These are phyloP conservation scores for Pyrenophora seminiperda DNA, from an alignment of 2,329 filamentous ascomycete species.

Conservation along the genomic window DNA sequence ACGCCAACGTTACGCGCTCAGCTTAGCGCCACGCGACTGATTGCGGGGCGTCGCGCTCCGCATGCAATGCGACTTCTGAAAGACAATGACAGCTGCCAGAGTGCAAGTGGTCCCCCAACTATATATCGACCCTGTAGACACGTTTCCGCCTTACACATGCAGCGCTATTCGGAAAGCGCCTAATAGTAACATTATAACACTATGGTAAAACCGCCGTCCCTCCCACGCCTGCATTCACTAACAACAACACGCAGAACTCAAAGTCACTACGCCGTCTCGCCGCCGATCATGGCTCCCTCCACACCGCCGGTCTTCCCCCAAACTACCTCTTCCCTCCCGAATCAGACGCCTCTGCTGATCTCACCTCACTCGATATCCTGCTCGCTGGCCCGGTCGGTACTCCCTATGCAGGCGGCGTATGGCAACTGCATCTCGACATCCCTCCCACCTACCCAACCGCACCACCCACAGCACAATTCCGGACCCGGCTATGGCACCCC, in stretches of 20 bases:
- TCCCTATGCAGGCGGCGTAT: slow-evolving; percentile 64
- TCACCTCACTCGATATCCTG: slow-evolving; percentile 63
- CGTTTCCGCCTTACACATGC: no score
- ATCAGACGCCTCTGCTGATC: slow-evolving; percentile 54
- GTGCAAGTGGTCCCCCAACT: not conserved
- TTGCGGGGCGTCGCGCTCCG: slow-evolving; percentile 15
- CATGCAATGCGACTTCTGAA: slow-evolving; percentile 1
- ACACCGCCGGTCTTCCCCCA: slow-evolving; percentile 61
- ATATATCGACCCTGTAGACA: not conserved
- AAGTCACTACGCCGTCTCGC: slow-evolving; percentile 63
- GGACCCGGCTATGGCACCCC: slow-evolving; percentile 67
- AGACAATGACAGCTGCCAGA: not conserved
- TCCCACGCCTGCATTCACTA: slow-evolving; percentile 3
- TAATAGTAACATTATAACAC: no score
- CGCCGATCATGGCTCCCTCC: slow-evolving; percentile 63
- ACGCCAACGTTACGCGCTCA: slow-evolving; percentile 20
- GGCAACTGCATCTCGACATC: slow-evolving; percentile 64
- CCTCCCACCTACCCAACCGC: slow-evolving; percentile 60
- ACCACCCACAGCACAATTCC: slow-evolving; percentile 64
- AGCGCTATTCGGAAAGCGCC: not conserved
- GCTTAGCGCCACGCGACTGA: not conserved
- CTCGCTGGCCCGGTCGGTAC: slow-evolving; percentile 65
- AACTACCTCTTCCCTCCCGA: slow-evolving; percentile 63
- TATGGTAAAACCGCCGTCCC: slow-evolving; percentile 17
- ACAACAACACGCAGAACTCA: slow-evolving; percentile 48